Conservation (phyloP, 148 eudicot genomes). For the Rhododendron ovatum region DNA sequence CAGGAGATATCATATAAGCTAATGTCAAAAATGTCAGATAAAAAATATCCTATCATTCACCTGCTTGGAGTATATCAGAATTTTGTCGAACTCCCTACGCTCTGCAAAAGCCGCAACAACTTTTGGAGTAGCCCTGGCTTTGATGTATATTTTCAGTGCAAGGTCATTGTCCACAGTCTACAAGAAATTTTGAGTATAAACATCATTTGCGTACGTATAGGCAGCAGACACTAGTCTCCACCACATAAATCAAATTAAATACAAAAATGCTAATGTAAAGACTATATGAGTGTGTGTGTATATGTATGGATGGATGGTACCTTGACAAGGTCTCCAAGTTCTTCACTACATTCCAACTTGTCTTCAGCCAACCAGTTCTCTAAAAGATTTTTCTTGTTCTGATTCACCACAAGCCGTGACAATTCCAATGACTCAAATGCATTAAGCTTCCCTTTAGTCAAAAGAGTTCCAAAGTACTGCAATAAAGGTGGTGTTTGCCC, state of each 20-base stretch:
- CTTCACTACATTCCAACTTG: conserved; percentile 94
- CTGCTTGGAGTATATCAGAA: conserved; percentile 92
- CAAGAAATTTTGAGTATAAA: conserved; percentile 17
- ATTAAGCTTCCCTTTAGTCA: conserved; percentile 92
- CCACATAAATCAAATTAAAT: background rate
- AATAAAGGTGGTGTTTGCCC: conserved; percentile 95
- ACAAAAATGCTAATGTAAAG: background rate
- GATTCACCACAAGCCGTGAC: conserved; percentile 94
- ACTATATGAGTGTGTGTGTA: background rate
- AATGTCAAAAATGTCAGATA: background rate
- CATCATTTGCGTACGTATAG: background rate
- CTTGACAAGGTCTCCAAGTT: conserved; percentile 99
- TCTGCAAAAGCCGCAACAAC: conserved; percentile 98
- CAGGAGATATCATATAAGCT: background rate
- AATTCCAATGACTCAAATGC: conserved; percentile 93
- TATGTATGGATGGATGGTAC: conserved; percentile 18
- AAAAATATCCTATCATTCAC: conserved; percentile 22
- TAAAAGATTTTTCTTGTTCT: conserved; percentile 88
- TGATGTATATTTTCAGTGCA: conserved; percentile 88
- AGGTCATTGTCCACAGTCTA: conserved; percentile 98
- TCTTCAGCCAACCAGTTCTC: conserved; percentile 99
- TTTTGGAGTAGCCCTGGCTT: conserved; percentile 97
- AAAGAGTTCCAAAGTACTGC: conserved; percentile 90
- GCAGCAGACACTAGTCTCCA: background rate
- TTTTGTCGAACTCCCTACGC: conserved; percentile 93